phyloP scores from a whole-genome alignment of 352 stramenopile genomes.

The Pythium graminicola region DNA sequence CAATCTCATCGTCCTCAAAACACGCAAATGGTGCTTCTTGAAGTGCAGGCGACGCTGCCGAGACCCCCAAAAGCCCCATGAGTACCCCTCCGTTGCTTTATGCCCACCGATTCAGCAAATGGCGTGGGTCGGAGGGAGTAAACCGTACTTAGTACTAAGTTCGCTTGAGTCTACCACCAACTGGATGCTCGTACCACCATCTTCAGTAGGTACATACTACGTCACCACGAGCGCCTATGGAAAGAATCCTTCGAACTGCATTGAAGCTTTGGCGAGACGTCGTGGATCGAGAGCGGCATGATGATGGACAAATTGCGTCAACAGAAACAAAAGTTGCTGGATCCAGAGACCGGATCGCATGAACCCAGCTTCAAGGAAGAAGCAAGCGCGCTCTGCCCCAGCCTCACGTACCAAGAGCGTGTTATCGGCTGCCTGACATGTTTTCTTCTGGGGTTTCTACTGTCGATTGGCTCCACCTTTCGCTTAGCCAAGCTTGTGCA shows the following conservation, averaged over 20 bases:
- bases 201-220: not conserved
- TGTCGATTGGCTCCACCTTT: conserved; percentile 80
- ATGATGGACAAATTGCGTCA: conserved; percentile 63
- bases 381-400: conserved; percentile 47
- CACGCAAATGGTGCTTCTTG: conserved; percentile 67
- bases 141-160: conserved; percentile 14
- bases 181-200: not conserved
- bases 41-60: conserved; percentile 30
- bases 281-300: too few relatives aligned
- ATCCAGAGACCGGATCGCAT: conserved; percentile 39
- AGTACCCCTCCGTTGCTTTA: not conserved
- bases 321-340: conserved; percentile 79
- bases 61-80: conserved; percentile 5
- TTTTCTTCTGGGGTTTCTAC: conserved; percentile 72
- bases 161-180: not conserved
- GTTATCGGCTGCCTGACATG: conserved; percentile 75
- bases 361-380: conserved; percentile 31
- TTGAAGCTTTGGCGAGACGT: conserved; percentile 9
- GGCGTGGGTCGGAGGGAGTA: not conserved
- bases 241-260: conserved; percentile 12
- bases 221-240: conserved; percentile 3
- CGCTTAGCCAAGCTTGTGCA: conserved; percentile 65
- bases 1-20: conserved; percentile 56
- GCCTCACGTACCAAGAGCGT: conserved; percentile 79
- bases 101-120: conserved; percentile 11